A percentile compares a stretch with the other conserved stretches of the same genome.
phyloP scores from a whole-genome alignment of 1,284 basidiomycete species.

The Puccinia horiana region DNA sequence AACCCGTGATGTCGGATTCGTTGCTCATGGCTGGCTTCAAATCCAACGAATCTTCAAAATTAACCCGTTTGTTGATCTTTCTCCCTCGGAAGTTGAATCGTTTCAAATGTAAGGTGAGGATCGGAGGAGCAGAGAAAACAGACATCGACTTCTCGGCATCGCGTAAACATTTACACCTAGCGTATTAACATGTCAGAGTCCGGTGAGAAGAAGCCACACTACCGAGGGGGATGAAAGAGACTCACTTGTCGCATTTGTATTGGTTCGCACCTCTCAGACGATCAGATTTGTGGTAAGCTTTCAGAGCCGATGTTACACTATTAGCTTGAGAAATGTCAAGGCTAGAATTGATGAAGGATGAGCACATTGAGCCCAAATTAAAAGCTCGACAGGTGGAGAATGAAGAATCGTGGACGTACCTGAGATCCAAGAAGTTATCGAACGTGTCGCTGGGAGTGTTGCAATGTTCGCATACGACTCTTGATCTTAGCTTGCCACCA shows the following conservation, averaged over 20 bases:
- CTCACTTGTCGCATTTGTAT: slow-evolving; percentile 96
- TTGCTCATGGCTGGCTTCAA: slow-evolving; percentile 82
- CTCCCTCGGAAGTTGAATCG: slow-evolving; percentile 86
- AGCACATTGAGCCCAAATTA: slow-evolving; percentile 67
- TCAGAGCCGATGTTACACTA: slow-evolving; percentile 73
- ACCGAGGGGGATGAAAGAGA: slow-evolving; percentile 51
- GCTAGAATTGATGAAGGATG: slow-evolving; percentile 55
- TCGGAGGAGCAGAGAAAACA: slow-evolving; percentile 79
- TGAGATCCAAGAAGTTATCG: slow-evolving; percentile 90
- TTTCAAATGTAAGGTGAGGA: slow-evolving; percentile 96
- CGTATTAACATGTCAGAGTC: slow-evolving; percentile 39
- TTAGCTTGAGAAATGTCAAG: slow-evolving; percentile 74
- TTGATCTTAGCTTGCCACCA: slow-evolving; percentile 85
- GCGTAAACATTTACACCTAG: slow-evolving; percentile 82
- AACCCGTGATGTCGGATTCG: slow-evolving; percentile 69
- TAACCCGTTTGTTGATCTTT: slow-evolving; percentile 76
- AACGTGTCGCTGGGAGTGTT: slow-evolving; percentile 90
- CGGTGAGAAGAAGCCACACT: background rate
- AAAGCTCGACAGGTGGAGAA: slow-evolving; percentile 66
- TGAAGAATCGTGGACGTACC: background rate
- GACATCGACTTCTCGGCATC: slow-evolving; percentile 84
- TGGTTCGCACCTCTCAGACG: slow-evolving; percentile 85
- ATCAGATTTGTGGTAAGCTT: slow-evolving; percentile 80
- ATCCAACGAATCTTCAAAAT: slow-evolving; percentile 76
- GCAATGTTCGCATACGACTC: slow-evolving; percentile 85